Conservation (phyloP, 495 filamentous ascomycete species). For the Podospora comata region DNA sequence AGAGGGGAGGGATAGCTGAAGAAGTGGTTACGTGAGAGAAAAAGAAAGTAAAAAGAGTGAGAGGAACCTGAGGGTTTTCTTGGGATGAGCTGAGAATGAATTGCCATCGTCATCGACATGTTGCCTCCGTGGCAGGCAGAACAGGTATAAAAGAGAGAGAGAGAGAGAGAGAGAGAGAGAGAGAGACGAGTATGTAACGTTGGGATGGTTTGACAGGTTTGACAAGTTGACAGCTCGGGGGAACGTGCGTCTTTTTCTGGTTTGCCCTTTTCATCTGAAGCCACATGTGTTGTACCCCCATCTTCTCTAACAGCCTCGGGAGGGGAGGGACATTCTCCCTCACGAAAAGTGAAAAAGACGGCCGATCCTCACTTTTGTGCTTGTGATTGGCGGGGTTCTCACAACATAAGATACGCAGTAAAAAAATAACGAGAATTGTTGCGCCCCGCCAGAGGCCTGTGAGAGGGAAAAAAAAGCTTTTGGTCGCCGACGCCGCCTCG, state of each 20-base stretch:
- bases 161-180: not conserved
- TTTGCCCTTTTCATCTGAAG: not conserved
- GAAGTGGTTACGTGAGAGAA: not conserved
- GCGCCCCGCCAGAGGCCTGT: slow-evolving; percentile 10
- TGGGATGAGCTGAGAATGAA: not conserved
- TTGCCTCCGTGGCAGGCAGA: not conserved
- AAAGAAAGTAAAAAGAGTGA: not conserved
- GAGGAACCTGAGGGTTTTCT: not conserved
- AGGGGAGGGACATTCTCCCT: not conserved
- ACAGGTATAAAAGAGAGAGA: not conserved
- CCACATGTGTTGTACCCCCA: not conserved
- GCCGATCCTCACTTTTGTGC: slow-evolving; percentile 2
- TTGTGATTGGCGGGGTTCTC: slow-evolving; percentile 17
- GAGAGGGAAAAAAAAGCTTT: not conserved
- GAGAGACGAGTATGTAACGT: slow-evolving; percentile 1
- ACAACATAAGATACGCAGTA: not conserved
- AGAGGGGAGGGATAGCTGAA: not conserved
- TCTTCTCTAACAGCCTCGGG: not conserved
- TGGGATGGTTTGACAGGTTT: slow-evolving; percentile 11
- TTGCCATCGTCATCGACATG: not conserved
- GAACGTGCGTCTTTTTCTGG: slow-evolving; percentile 7
- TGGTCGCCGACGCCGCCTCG: not conserved
- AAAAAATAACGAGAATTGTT: slow-evolving; percentile 1
- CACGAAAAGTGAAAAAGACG: not conserved
- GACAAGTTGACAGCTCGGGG: not conserved